Evolutionary conservation across 169 alveolate genomes (phyloP).

Genomic region (Cardiosporidium cionae): DNA sequence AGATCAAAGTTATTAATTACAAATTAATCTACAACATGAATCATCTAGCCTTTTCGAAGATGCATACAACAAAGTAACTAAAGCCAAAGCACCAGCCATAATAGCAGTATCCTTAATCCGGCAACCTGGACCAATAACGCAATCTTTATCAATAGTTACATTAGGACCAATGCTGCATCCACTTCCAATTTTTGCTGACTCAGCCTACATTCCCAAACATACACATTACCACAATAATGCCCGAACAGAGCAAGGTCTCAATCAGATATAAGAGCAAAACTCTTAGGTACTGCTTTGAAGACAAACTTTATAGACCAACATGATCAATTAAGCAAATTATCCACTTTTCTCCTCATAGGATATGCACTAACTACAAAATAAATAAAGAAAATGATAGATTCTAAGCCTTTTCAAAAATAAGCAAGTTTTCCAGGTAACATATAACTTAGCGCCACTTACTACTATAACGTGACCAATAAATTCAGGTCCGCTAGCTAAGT

Average conservation of each 20-base stretch:
- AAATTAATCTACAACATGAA: background rate
- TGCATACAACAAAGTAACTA: background rate
- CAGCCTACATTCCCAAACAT: conserved; percentile 6
- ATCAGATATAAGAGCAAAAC: no score
- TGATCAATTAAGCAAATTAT: no score
- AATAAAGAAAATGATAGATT: no score
- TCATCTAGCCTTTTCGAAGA: background rate
- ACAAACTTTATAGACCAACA: no score
- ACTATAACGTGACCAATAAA: conserved; percentile 21
- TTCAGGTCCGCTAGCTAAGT: conserved; percentile 3
- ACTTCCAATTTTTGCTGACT: conserved; percentile 62
- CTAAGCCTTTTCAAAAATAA: no score
- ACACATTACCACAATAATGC: background rate
- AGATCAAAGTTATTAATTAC: background rate
- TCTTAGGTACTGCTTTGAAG: background rate
- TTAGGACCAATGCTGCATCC: conserved; percentile 82
- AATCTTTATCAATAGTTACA: conserved; percentile 83
- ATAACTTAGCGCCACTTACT: no score
- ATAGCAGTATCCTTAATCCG: conserved; percentile 74
- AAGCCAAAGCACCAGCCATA: conserved; percentile 31
- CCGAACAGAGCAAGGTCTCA: background rate
- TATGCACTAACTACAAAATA: no score
- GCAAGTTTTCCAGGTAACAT: no score
- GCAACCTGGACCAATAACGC: conserved; percentile 82
- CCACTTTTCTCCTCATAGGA: no score